These are phyloP conservation scores for Ascoidea rubescens DNA, from an alignment of 805 yeast species.

Conservation along the genomic window DNA sequence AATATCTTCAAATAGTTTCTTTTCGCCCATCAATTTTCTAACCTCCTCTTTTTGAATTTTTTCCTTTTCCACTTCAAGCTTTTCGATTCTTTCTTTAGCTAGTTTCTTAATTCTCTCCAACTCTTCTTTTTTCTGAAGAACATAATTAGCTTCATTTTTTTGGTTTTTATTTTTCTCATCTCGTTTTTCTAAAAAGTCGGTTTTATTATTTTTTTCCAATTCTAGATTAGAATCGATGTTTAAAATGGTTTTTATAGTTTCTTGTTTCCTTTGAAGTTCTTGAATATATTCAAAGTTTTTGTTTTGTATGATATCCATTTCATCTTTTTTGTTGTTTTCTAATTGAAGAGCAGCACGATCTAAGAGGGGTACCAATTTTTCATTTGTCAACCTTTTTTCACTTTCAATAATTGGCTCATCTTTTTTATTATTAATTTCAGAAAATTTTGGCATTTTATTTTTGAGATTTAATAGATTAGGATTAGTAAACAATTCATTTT, in stretches of 20 bases:
- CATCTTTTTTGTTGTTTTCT: too few species aligned
- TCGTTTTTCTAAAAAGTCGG: too few species aligned
- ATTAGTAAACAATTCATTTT: too few species aligned
- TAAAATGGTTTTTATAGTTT: background rate
- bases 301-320: too few species aligned
- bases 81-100: background rate
- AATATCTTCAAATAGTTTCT: background rate
- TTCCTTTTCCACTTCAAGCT: background rate
- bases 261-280: background rate
- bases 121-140: background rate
- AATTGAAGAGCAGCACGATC: too few species aligned
- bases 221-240: background rate
- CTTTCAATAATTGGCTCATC: too few species aligned
- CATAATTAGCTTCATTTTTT: background rate
- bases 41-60: background rate
- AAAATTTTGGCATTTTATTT: too few species aligned
- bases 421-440: too few species aligned
- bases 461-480: too few species aligned
- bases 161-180: background rate
- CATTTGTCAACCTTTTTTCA: too few species aligned
- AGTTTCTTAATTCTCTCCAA: background rate
- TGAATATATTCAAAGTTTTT: background rate
- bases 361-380: too few species aligned
- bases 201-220: background rate
- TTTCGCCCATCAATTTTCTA: background rate